Base-by-base conservation (phyloP, 805 yeast genomes). In the Candida takata region DNA sequence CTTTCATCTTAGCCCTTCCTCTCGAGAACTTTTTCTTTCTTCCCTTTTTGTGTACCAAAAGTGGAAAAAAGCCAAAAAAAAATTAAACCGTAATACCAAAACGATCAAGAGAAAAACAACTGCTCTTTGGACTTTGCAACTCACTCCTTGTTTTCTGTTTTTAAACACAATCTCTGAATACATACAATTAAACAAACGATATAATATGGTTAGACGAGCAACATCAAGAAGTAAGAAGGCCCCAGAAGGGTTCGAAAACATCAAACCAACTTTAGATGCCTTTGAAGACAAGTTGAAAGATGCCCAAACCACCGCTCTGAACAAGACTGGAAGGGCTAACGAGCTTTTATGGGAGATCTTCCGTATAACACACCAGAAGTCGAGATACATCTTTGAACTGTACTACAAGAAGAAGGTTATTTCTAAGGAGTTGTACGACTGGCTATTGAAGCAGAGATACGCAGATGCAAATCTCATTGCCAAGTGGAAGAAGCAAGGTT, bases 401-500 rank as follows among this genome's bases (percentile, higher is more conserved):
- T 78, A 76, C 52, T 84, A 83, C 61, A 76, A 77, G 43, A 70
- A 83, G 43, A 75, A 81, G 44, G 67, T 77, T 14, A 83, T 87
- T 14, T 69, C 81, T 2, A 61, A 65, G 33, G 79, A 78, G 26
- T 62, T 87, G 7, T 87, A 84, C 56, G 77, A 77, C 29, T 87
- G 86, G 81, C 60, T 86, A 15, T 49, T 85, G 30, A 71, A 71
- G 47, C 77, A 83, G 46, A 72, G 74, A 40, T 73, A 74, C 43
- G 83, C 74, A 3, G 90, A 87, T 52, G 72, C 65, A 6, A 70
- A 74, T 29, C 60, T 87, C 37, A 84, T 87, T 21, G 90, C 95
- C 16, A 87, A 80, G 64, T 81, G 88, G 88, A 77, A 74, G 57
- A 79, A 79, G 51, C 78, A 74, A 51, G 96, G 96, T 8, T 87